These are phyloP conservation scores for Ambrosiella xylebori DNA, from an alignment of 2,329 filamentous ascomycete species.

Conservation along the genomic window DNA sequence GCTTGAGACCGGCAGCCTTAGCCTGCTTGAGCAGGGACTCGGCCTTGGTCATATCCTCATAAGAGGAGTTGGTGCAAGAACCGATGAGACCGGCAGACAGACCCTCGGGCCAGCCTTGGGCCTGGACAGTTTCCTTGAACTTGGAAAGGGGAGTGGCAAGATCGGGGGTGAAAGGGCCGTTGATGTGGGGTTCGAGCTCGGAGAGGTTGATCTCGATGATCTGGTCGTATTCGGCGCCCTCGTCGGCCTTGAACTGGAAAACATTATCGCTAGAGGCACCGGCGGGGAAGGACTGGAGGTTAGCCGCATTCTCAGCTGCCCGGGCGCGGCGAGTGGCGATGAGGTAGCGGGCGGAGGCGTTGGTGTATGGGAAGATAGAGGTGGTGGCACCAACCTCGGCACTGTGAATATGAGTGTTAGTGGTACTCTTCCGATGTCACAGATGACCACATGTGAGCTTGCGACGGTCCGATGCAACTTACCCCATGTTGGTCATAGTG, in stretches of 20 bases:
- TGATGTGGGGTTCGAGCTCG: constrained; percentile 84
- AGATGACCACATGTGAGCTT: constrained; percentile 8
- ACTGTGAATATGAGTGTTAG: constrained; percentile 1
- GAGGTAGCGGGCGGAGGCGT: constrained; percentile 70
- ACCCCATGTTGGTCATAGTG: constrained; percentile 72
- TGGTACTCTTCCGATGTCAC: background rate
- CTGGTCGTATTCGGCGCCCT: constrained; percentile 74
- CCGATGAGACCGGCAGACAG: constrained; percentile 90
- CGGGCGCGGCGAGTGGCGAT: constrained; percentile 52
- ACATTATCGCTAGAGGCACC: constrained; percentile 29
- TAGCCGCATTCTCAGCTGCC: constrained; percentile 49
- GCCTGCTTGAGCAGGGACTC: constrained; percentile 90
- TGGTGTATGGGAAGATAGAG: constrained; percentile 83
- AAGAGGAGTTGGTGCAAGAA: constrained; percentile 97
- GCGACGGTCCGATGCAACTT: constrained; percentile 17
- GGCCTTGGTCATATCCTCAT: constrained; percentile 94
- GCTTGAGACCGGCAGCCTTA: constrained; percentile 71
- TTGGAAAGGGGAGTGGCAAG: constrained; percentile 79
- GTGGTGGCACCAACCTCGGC: constrained; percentile 89
- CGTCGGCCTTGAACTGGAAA: constrained; percentile 59
- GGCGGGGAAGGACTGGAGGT: constrained; percentile 37
- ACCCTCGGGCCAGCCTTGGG: constrained; percentile 77
- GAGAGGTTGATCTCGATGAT: constrained; percentile 82
- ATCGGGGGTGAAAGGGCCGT: constrained; percentile 92
- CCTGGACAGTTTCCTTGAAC: constrained; percentile 70